Evolutionary conservation across 257 asterid species (phyloP), one percentile per base, ranked within the genome.

Genomic region (Gynochthodes officinalis): DNA sequence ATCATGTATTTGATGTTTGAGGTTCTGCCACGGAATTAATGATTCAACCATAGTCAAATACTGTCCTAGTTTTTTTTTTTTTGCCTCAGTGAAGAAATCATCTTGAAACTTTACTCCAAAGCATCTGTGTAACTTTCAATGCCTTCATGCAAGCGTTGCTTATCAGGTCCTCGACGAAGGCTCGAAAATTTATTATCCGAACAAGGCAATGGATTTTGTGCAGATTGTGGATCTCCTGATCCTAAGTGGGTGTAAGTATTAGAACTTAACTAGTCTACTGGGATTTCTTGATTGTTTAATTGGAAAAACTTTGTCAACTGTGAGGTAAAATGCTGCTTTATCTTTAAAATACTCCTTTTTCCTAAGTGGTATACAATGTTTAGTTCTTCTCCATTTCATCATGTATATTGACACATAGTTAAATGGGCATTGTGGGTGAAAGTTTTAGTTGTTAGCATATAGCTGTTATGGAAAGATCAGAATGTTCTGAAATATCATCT

Each of bases 241-340:
- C 98, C 98, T 33, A 91, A 89, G 84, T 93, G 98, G 98, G 95
- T 90, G 98, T 93, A 89, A 88, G 96, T 82, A 67, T 79, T 58
- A 2, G 16, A 39, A 66, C 46, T 61, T 46, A 23, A 72, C 7
- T 67, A 49, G 25, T 15, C 54, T 53, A 7, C 49, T 35, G 30
- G 13, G 16, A 33, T 77, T 54, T 57, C 9, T 65, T 72, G 21
- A 50, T 39, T 69, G 23, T 13, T 77, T 66, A 4, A 67, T 40
- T 30, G 32, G 1, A 37, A 0, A 8, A 46, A 0, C 10, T 43
- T 57, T 27, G 18, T 27, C 44, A 32, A 15, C 25, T 39, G 32
- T 21, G 13, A 35, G 53, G 52, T 43, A 10, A 42, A 66, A 6
- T 35, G 48, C 15, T n/a, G 13, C 57, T 27, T 57, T 59, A 42